These are phyloP conservation scores for Nothophaeocryptopus gaeumannii DNA, from an alignment of 2,329 filamentous ascomycete genomes.

Conservation along the genomic window DNA sequence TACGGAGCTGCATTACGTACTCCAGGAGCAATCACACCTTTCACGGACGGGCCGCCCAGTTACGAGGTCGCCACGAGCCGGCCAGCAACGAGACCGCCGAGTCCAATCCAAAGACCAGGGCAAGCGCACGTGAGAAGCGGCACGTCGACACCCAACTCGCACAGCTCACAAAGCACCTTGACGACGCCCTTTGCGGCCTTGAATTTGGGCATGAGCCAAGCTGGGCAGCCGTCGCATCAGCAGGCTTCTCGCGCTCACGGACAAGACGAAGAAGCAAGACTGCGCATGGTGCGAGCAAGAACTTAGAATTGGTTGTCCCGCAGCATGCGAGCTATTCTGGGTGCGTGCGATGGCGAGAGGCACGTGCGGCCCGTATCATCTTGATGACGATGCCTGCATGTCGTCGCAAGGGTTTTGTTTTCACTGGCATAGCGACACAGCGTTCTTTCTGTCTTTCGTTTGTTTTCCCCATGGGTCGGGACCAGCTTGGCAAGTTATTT, in stretches of 20 bases:
- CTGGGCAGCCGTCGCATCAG: constrained; percentile 1
- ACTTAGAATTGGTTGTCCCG: constrained; percentile 16
- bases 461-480: no score
- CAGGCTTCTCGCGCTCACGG: background rate
- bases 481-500: no score
- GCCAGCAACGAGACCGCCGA: constrained; percentile 34
- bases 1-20: constrained; percentile 51
- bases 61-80: constrained; percentile 48
- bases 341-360: no score
- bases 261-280: constrained; percentile 21
- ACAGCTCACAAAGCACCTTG: constrained; percentile 20
- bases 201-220: constrained; percentile 7
- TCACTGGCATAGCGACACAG: no score
- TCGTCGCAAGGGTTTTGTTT: no score
- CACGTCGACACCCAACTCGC: constrained; percentile 24
- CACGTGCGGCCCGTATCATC: no score
- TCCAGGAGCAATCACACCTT: constrained; percentile 41
- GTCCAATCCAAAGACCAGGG: constrained; percentile 27
- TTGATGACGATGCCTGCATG: no score
- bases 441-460: no score
- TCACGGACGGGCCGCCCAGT: constrained; percentile 42
- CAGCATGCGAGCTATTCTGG: no score
- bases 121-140: constrained; percentile 29
- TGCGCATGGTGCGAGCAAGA: constrained; percentile 26
- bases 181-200: constrained; percentile 15